These are phyloP conservation scores for Pichia norvegensis DNA, from an alignment of 1,139 yeast genomes.

Conservation along the genomic window DNA sequence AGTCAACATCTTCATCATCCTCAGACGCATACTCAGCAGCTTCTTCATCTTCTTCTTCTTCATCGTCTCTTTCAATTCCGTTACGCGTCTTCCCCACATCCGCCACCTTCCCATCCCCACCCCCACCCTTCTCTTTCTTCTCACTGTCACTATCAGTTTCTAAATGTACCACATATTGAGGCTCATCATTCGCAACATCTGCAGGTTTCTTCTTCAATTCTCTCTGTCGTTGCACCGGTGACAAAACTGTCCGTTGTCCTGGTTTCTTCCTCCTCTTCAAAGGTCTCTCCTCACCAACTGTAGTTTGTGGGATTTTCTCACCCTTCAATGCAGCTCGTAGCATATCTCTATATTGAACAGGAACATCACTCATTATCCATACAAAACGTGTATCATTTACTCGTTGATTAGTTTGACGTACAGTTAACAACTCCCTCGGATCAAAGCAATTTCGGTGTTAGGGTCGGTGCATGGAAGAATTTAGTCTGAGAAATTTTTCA, in stretches of 20 bases:
- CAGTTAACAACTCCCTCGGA: neutral
- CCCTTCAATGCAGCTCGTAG: constrained; percentile 10
- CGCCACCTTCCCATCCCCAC: constrained; percentile 1
- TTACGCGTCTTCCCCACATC: neutral
- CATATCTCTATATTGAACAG: constrained; percentile 11
- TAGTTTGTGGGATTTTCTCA: constrained; percentile 2
- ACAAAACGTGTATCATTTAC: neutral
- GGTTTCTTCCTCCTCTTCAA: constrained; percentile 2
- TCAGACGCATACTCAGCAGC: constrained; percentile 10
- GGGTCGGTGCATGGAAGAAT: too few relatives aligned
- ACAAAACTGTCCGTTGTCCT: constrained; percentile 2
- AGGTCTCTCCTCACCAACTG: constrained; percentile 3
- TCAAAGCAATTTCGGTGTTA: neutral
- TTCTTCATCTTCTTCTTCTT: constrained; percentile 17
- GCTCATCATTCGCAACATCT: constrained; percentile 1
- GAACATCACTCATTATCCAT: constrained; percentile 5
- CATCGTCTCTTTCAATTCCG: neutral
- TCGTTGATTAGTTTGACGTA: neutral
- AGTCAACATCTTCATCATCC: constrained; percentile 24
- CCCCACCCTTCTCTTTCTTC: neutral
- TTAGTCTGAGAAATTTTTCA: neutral
- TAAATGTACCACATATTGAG: constrained; percentile 6
- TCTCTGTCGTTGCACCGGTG: constrained; percentile 7
- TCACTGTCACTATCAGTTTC: constrained; percentile 2
- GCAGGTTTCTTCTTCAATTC: constrained; percentile 4